These are phyloP conservation scores for Backusella psychrophila DNA, from an alignment of 192 early-diverging fungal species.

Conservation along the genomic window DNA sequence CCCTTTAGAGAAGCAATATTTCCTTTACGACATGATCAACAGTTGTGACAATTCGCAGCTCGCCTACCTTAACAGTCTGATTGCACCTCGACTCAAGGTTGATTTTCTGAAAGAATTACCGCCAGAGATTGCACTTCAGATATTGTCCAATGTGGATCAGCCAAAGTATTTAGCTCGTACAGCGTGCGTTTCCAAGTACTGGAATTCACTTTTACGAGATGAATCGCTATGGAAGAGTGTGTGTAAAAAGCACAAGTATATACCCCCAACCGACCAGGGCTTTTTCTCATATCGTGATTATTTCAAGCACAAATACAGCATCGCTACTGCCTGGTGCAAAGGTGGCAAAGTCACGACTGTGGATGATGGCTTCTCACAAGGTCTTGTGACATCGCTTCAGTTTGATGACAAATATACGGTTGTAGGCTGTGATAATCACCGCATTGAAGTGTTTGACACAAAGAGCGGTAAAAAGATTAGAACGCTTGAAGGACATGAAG, in stretches of 20 bases:
- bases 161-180: slow-evolving; percentile 71
- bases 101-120: slow-evolving; percentile 87
- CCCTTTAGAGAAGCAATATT: slow-evolving; percentile 30
- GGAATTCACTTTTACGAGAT: slow-evolving; percentile 51
- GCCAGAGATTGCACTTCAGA: slow-evolving; percentile 75
- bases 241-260: slow-evolving; percentile 36
- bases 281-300: slow-evolving; percentile 48
- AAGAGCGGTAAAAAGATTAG: slow-evolving; percentile 65
- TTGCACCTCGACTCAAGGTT: slow-evolving; percentile 70
- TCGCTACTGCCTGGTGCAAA: slow-evolving; percentile 50
- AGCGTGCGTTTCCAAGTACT: slow-evolving; percentile 63
- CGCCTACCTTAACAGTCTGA: slow-evolving; percentile 44
- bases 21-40: slow-evolving; percentile 47
- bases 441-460: slow-evolving; percentile 92
- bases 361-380: slow-evolving; percentile 27
- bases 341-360: slow-evolving; percentile 39
- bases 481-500: slow-evolving; percentile 82
- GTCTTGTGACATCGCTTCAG: slow-evolving; percentile 93
- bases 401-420: slow-evolving; percentile 94
- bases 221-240: slow-evolving; percentile 44
- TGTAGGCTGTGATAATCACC: slow-evolving; percentile 89
- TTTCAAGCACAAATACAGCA: slow-evolving; percentile 53
- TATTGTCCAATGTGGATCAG: slow-evolving; percentile 84
- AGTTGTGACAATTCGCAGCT: slow-evolving; percentile 48
- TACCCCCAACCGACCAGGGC: neutral